Conservation (phyloP, 2,329 filamentous ascomycete genomes). For the Tolypocladium nubicola region DNA sequence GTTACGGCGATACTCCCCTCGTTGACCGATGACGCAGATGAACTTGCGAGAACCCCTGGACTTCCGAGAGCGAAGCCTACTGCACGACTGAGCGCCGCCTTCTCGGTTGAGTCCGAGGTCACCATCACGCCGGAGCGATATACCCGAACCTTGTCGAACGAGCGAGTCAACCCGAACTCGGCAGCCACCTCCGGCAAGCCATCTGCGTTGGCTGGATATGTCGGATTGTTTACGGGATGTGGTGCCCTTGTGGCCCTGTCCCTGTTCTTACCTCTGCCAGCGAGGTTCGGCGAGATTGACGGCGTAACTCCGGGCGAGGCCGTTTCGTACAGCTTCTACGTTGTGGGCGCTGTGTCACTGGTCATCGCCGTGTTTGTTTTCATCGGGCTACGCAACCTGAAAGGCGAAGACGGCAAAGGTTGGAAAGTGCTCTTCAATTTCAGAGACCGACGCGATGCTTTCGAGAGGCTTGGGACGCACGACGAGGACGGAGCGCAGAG, state of each 20-base stretch:
- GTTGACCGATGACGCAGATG: conserved; percentile 41
- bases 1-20: conserved; percentile 87
- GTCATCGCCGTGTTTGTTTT: conserved; percentile 65
- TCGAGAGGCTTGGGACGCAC: conserved; percentile 8
- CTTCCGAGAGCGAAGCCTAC: conserved; percentile 21
- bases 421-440: conserved; percentile 47
- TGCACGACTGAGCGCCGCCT: conserved; percentile 47
- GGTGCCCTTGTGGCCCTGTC: conserved; percentile 77
- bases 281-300: conserved; percentile 59
- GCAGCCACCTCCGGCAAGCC: conserved; percentile 30
- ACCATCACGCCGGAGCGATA: conserved; percentile 64
- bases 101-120: conserved; percentile 61
- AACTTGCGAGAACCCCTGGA: conserved; percentile 2
- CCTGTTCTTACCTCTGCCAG: conserved; percentile 79
- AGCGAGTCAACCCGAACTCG: conserved; percentile 9
- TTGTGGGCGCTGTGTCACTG: conserved; percentile 65
- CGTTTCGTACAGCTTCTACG: conserved; percentile 77
- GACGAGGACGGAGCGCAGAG: conserved; percentile 9
- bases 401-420: conserved; percentile 70
- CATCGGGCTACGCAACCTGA: conserved; percentile 58
- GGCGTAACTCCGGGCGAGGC: conserved; percentile 66
- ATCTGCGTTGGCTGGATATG: conserved; percentile 67
- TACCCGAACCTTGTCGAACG: conserved; percentile 23
- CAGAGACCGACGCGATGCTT: conserved; percentile 13
- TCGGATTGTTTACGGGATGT: conserved; percentile 85